Base-by-base conservation (phyloP, 2,329 filamentous ascomycete genomes). In the Alternaria panax region DNA sequence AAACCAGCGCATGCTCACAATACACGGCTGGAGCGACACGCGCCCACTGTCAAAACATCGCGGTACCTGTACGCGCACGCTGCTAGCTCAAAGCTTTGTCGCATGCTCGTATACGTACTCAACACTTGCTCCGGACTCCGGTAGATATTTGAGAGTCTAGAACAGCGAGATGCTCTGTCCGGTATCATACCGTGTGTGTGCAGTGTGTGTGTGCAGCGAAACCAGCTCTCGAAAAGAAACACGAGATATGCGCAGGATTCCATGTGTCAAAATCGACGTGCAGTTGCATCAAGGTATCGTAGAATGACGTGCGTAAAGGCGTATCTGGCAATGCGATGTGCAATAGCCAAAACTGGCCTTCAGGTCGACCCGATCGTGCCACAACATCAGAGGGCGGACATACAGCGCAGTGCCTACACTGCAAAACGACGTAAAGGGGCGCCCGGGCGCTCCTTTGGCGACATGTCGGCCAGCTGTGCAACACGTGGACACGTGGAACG, bases 51-150 rank as follows among this genome's bases (percentile, higher is more conserved):
- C 43, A 6, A 18, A 11, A 30, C 7, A 16, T 28, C 25, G 25
- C 25, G n/a, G 28, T 28, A 9, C 11, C 9, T 20, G 9, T 47
- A 46, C 16, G 34, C 50, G 27, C n/a, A 47, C 27, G 16, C 40
- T 24, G 20, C 32, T 53, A 53, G 55, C n/a, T 18, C 27, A 5
- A 32, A 30, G 20, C n/a, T n/a, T 16, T n/a, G 30, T 34, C 32
- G 42, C 32, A 22, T 30, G 8, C 55, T 48, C 55, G 55, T 58
- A 53, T 53, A 53, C 28, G 42, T 54, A 58, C 55, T 58, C 55
- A 53, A 43, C 18, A 6, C 42, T 58, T 53, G 55, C 24, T 32
- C 34, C 24, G n/a, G 30, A 16, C 16, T 14, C 32, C 8, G 54
- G 20, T 28, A 20, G 7, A 42, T n/a, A 24, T 28, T 45, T 9